Evolutionary conservation across 768 basidiomycete genomes (phyloP).

Genomic region (Calvatia gigantea): DNA sequence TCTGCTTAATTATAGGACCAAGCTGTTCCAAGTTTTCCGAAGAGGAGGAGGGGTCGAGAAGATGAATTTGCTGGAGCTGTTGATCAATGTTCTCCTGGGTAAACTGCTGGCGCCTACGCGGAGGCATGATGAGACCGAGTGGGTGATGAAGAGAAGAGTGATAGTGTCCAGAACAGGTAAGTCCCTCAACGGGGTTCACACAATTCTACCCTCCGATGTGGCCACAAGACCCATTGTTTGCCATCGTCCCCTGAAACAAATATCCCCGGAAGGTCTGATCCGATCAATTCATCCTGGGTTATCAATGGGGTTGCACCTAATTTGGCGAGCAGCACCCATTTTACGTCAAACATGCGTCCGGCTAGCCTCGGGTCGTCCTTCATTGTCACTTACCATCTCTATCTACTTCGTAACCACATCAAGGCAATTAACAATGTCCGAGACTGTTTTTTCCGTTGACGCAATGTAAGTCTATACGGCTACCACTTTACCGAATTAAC

Average conservation of each 20-base stretch:
- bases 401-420: not conserved
- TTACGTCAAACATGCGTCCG: not conserved
- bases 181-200: constrained; percentile 19
- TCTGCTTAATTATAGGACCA: constrained; percentile 91
- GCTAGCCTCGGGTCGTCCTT: constrained; percentile 12
- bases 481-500: constrained; percentile 18
- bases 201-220: constrained; percentile 17
- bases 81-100: constrained; percentile 85
- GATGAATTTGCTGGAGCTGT: constrained; percentile 88
- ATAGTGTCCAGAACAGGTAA: constrained; percentile 17
- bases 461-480: constrained; percentile 35
- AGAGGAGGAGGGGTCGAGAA: constrained; percentile 82
- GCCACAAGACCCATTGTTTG: constrained; percentile 33
- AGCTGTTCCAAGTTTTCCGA: constrained; percentile 95
- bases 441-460: constrained; percentile 32
- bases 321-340: not conserved
- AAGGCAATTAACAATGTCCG: constrained; percentile 26
- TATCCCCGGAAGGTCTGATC: constrained; percentile 16
- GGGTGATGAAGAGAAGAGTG: constrained; percentile 12
- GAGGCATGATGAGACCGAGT: constrained; percentile 55
- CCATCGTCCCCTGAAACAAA: constrained; percentile 32
- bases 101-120: constrained; percentile 70
- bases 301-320: not conserved
- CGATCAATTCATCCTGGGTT: constrained; percentile 1
- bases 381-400: constrained; percentile 12